These are phyloP conservation scores for Eimeria necatrix DNA, from an alignment of 169 alveolate species.

Conservation along the genomic window DNA sequence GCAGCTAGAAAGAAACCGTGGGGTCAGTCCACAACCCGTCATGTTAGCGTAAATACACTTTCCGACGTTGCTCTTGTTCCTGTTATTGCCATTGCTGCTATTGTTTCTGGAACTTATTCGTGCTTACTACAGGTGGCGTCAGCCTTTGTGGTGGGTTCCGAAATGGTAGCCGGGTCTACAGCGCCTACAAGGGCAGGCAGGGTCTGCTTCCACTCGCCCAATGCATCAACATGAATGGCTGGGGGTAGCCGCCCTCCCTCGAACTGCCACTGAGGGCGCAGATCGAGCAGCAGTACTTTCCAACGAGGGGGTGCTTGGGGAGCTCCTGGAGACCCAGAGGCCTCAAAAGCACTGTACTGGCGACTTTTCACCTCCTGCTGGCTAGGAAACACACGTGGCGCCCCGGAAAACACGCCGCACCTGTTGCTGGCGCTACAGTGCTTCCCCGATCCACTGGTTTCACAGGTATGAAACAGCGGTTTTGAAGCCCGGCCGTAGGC, in stretches of 20 bases:
- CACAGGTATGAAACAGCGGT: slow-evolving; percentile 13
- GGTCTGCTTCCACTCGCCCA: slow-evolving; percentile 78
- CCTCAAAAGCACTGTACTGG: too few species aligned
- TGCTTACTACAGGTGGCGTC: not conserved
- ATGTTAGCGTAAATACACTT: too few species aligned
- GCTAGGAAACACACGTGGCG: too few species aligned
- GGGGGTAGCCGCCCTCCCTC: slow-evolving; percentile 78
- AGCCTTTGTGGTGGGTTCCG: not conserved
- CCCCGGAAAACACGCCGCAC: too few species aligned
- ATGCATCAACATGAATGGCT: slow-evolving; percentile 74
- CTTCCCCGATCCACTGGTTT: not conserved
- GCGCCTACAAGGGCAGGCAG: slow-evolving; percentile 77
- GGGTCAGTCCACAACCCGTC: too few species aligned
- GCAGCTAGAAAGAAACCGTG: not conserved
- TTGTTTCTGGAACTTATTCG: not conserved
- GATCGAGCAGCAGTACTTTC: slow-evolving; percentile 77
- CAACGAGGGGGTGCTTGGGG: slow-evolving; percentile 28
- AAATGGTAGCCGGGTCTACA: slow-evolving; percentile 40
- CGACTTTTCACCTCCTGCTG: too few species aligned
- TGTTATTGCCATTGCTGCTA: not conserved
- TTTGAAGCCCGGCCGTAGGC: slow-evolving; percentile 70
- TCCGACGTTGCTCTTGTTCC: not conserved
- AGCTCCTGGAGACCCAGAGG: too few species aligned
- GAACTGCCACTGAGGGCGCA: slow-evolving; percentile 76
- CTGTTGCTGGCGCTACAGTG: not conserved